Evolutionary conservation across 441 rosid species (phyloP), one percentile per base, ranked within the genome.

Genomic region (Adansonia gregorii): DNA sequence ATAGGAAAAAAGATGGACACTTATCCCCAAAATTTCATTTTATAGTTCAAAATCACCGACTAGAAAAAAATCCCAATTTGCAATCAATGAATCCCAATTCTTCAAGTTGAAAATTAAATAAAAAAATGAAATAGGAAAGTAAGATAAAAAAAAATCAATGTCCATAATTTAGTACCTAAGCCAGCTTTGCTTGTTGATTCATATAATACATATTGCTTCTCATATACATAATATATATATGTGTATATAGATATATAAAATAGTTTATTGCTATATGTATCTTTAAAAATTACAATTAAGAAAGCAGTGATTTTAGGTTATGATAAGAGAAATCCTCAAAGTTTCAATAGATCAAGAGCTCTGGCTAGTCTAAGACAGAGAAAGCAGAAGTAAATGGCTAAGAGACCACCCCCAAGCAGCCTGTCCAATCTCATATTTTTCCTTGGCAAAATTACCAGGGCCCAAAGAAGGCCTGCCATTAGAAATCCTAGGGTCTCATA

Each of bases 391-490:
- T 94, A 94, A 1, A 93, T 89, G 52, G 90, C 87, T 73, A 93
- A 74, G 22, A 93, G 93, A 48, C 95, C 98, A 77, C 81, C 67
- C 0, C 97, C 97, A 39, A 94, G 84, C 17, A 78, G 74, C 78
- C 78, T 89, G 72, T 91, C 92, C 60, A 91, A 79, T 81, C 83
- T 92, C 98, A 93, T 92, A 2, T 85, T 81, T 56, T 86, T 90
- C 83, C 91, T 84, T 63, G 93, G 95, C 86, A 93, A 83, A 8
- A 91, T 78, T 84, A 91, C 88, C 65, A 92, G 86, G 6, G 96
- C 90, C 99, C 98, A 95, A 17, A 92, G 88, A 85, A 95, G 81
- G 7, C 96, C 93, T 27, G 79, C 80, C 24, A 92, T 91, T 82
- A 91, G 64, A 71, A 90, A 95, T 46, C 87, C 98, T 15, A 89